A percentile compares a stretch with the other conserved stretches of the same genome.
Evolutionary conservation across 257 asterid species (phyloP).

Genomic region (Primulina huaijiensis): DNA sequence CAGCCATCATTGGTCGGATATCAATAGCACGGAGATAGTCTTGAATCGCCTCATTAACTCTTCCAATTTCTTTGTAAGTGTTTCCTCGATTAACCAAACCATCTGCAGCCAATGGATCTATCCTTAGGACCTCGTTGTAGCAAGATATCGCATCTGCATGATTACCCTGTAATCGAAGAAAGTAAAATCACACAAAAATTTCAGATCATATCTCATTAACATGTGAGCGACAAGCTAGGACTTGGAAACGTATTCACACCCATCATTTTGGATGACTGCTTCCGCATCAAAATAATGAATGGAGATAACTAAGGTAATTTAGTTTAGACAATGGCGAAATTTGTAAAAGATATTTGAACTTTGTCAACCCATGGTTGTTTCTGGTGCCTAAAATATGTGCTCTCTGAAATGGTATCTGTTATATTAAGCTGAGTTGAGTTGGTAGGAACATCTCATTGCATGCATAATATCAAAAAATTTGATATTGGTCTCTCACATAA

Average conservation of each 20-base stretch:
- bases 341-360: too few species aligned
- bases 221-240: constrained; percentile 1
- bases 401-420: too few species aligned
- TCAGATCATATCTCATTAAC: constrained; percentile 4
- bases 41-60: constrained; percentile 91
- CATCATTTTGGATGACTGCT: neutral
- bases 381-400: neutral
- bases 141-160: constrained; percentile 95
- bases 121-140: constrained; percentile 91
- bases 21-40: constrained; percentile 83
- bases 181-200: constrained; percentile 6
- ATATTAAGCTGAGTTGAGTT: neutral
- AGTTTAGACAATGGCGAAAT: neutral
- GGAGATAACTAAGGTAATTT: neutral
- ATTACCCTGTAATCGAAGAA: constrained; percentile 65
- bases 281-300: neutral
- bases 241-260: neutral
- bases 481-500: neutral
- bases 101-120: constrained; percentile 96
- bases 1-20: constrained; percentile 94
- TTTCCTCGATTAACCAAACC: constrained; percentile 99
- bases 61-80: constrained; percentile 92
- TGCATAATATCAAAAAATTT: too few species aligned
- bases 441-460: neutral
- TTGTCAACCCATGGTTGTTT: neutral